Conservation (phyloP, 805 yeast species). For the Sugiyamaella marilandica region DNA sequence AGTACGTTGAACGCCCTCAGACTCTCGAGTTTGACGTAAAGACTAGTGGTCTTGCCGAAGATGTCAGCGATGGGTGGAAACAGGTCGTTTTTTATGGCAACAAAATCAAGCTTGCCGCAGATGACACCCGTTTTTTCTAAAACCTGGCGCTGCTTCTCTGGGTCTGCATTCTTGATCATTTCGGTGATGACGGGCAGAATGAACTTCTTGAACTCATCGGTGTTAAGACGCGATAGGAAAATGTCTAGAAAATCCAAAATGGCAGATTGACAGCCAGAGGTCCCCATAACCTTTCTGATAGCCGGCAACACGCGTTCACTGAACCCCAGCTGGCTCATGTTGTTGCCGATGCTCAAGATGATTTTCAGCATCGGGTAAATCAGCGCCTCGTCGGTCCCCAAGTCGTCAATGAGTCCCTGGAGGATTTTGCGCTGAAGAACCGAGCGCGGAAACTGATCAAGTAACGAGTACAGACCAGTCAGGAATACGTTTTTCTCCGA, state of each 20-base stretch:
- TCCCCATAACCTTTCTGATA: slow-evolving; percentile 36
- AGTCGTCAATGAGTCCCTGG: slow-evolving; percentile 56
- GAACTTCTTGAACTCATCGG: slow-evolving; percentile 46
- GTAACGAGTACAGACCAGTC: slow-evolving; percentile 51
- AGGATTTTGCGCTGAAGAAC: slow-evolving; percentile 64
- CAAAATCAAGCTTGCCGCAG: slow-evolving; percentile 52
- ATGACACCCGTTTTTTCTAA: slow-evolving; percentile 41
- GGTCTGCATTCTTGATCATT: slow-evolving; percentile 30
- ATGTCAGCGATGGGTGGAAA: slow-evolving; percentile 67
- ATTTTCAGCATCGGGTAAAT: slow-evolving; percentile 49
- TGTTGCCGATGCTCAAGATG: slow-evolving; percentile 57
- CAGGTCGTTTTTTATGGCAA: slow-evolving; percentile 67
- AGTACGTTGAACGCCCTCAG: slow-evolving; percentile 55
- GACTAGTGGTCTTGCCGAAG: slow-evolving; percentile 78
- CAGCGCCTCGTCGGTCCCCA: slow-evolving; percentile 38
- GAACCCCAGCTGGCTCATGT: slow-evolving; percentile 72
- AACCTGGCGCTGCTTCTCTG: slow-evolving; percentile 49
- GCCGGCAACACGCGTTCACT: slow-evolving; percentile 59
- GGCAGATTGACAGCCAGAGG: slow-evolving; percentile 40
- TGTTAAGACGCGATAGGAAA: slow-evolving; percentile 47
- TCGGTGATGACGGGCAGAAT: slow-evolving; percentile 42
- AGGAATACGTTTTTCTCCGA: slow-evolving; percentile 67
- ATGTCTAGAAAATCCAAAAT: slow-evolving; percentile 46
- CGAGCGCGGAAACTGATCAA: slow-evolving; percentile 55
- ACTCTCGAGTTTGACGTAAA: slow-evolving; percentile 70